Base-by-base conservation (phyloP, 2,329 filamentous ascomycete species). In the Daldinia sp. region DNA sequence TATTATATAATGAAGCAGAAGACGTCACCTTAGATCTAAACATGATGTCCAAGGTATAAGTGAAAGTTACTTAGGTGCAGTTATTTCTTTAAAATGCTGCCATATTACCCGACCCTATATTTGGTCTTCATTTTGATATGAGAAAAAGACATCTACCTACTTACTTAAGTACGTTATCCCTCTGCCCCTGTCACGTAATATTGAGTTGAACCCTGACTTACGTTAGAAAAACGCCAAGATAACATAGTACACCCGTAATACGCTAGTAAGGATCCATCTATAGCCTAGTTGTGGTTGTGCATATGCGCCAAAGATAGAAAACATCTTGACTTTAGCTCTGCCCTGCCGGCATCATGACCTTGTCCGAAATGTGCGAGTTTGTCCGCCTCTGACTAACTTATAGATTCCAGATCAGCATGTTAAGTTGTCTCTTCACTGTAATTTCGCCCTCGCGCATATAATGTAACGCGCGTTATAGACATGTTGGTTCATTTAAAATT, bases 361-460 rank as follows among this genome's bases (percentile, higher is more conserved):
- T 30, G 60, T 67, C 65, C 65, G 63, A 67, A 63, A 67, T 67
- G 65, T 67, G 54, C 65, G 63, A 55, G 51, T 67, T 60, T 44
- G 46, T 2, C 65, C 65, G 55, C 37, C 9, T 23, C 55, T 60
- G 44, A 51, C 18, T 51, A 55, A 54, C 30, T 6, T 4, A 13
- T 35, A 23, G 42, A 26, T 18, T 30, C 7, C 7, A 41, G 18
- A 60, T 48, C 28, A 26, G 46, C 35, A 55, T 41, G 15, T 20
- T 54, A 55, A 50, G 28, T 48, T 20, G 5, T 54, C 33, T 37
- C 26, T 35, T 37, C 20, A 13, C 1, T n/a, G 28, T 56, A 6
- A 15, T 6, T 63, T 63, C 65, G 65, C 33, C n/a, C 12, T 63
- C 55, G 60, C 60, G 60, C 41, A 44, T 50, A 59, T 37, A 9